Base-by-base conservation (phyloP, 1,139 yeast genomes). In the Saccharomyces pastorianus region DNA sequence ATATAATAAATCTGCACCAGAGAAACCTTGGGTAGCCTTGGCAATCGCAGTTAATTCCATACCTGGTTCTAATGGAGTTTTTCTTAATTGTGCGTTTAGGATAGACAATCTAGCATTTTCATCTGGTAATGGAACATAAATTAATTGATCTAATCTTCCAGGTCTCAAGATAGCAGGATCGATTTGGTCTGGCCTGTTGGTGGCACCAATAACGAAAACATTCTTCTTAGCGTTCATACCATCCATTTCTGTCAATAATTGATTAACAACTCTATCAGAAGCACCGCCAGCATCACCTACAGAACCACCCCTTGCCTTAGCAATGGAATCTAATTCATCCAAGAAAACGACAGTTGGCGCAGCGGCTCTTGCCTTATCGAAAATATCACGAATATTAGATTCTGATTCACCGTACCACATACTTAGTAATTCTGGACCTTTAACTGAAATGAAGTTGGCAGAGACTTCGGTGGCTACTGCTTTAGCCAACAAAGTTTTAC, bases 391-490 rank as follows among this genome's bases (percentile, higher is more conserved):
- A 67, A 93, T 90, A 71, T 90, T 90, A 50, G 96, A 88, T 75
- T 93, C 99, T 23, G 96, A 88, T 76, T 93, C 98, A 80, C 99
- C 99, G 71, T 89, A 90, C 96, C 96, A 93, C 98, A 91, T 93
- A 75, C 96, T 88, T 68, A 93, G 81, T 69, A 91, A 81, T 75
- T 93, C 98, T 42, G 99, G 98, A 64, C 98, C 98, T 75, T 91
- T 91, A 58, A 93, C 97, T 51, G 96, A 87, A 62, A 93, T 91
- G 74, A 93, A 93, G 73, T 91, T 93, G 48, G 98, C 98, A 55
- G 96, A 86, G 46, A 90, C 97, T 73, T 93, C 98, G 54, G 97
- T 91, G 50, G 99, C 98, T 64, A 93, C 97, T 51, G 99, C 99
- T 75, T 93, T 93, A 49, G 99, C 99, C 65, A 93, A 80, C 68